These are phyloP conservation scores for Samsoniella hepiali DNA, from an alignment of 2,329 filamentous ascomycete genomes.

Conservation along the genomic window DNA sequence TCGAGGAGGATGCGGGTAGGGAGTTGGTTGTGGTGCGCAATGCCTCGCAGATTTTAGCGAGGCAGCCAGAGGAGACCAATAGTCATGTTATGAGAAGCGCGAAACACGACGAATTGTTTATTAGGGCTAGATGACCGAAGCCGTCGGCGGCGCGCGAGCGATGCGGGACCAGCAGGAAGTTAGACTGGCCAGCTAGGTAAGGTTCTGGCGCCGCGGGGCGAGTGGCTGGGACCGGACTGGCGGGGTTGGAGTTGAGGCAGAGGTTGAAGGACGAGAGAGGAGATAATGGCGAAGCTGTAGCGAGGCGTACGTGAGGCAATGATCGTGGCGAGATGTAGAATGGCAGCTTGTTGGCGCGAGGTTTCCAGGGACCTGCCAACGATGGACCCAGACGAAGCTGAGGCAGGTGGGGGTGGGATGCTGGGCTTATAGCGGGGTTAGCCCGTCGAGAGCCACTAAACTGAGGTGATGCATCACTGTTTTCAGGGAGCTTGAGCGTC, in stretches of 20 bases:
- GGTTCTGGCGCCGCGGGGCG: background rate
- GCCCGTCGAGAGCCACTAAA: constrained; percentile 1
- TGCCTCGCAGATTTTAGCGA: constrained; percentile 32
- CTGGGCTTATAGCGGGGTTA: constrained; percentile 9
- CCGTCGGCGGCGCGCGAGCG: background rate
- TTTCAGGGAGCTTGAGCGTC: background rate
- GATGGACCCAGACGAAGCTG: background rate
- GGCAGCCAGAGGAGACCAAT: constrained; percentile 29
- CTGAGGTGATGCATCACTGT: background rate
- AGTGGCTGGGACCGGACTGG: background rate
- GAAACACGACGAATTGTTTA: background rate
- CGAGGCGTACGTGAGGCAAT: background rate
- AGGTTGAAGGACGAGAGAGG: background rate
- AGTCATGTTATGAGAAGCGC: constrained; percentile 28
- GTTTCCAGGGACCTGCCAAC: constrained; percentile 17
- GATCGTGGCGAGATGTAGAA: background rate
- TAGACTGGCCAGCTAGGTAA: background rate
- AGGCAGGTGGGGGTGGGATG: constrained; percentile 14
- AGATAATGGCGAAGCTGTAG: background rate
- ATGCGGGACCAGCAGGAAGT: background rate
- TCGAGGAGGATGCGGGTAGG: background rate
- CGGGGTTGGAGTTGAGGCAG: background rate
- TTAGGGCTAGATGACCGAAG: background rate
- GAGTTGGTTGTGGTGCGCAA: constrained; percentile 1
- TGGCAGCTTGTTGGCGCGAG: constrained; percentile 12